Evolutionary conservation across 169 alveolate genomes (phyloP).

Genomic region (Babesia sp.): DNA sequence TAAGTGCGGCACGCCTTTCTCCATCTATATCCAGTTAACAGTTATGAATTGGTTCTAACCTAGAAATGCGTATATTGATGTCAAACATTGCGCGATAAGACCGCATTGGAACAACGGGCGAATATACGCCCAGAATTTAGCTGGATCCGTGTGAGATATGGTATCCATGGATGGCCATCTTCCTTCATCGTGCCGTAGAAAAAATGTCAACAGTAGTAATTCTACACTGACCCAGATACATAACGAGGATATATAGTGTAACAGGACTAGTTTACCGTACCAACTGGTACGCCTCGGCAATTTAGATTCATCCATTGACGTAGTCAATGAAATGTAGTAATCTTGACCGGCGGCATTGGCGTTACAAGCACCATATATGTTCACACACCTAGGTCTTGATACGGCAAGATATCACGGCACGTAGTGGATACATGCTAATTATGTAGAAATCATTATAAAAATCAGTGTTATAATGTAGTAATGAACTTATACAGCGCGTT

Average conservation of each 20-base stretch:
- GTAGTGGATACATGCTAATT: not conserved
- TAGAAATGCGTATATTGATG: conserved; percentile 6
- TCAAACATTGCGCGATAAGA: conserved; percentile 3
- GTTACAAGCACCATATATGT: not conserved
- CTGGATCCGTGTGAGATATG: not conserved
- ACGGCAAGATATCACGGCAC: not conserved
- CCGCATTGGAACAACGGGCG: conserved; percentile 41
- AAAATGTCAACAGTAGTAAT: conserved; percentile 12
- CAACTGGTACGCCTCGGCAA: conserved; percentile 11
- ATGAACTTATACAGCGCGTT: conserved; percentile 23
- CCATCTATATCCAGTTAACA: not conserved
- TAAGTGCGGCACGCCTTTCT: not conserved
- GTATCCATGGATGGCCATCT: not conserved
- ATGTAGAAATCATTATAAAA: too few relatives aligned
- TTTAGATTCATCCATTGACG: conserved; percentile 12
- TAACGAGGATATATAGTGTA: conserved; percentile 19
- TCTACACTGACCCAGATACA: conserved; percentile 36
- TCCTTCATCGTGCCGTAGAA: conserved; percentile 21
- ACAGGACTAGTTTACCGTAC: conserved; percentile 16
- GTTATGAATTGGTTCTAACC: not conserved
- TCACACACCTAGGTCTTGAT: not conserved
- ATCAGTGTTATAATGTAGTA: too few relatives aligned
- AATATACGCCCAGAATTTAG: conserved; percentile 4
- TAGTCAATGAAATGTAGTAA: not conserved
- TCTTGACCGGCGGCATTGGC: not conserved